Evolutionary conservation across 805 yeast genomes (phyloP), one percentile per base, ranked within the genome.

Genomic region (Candida palmyrensis): DNA sequence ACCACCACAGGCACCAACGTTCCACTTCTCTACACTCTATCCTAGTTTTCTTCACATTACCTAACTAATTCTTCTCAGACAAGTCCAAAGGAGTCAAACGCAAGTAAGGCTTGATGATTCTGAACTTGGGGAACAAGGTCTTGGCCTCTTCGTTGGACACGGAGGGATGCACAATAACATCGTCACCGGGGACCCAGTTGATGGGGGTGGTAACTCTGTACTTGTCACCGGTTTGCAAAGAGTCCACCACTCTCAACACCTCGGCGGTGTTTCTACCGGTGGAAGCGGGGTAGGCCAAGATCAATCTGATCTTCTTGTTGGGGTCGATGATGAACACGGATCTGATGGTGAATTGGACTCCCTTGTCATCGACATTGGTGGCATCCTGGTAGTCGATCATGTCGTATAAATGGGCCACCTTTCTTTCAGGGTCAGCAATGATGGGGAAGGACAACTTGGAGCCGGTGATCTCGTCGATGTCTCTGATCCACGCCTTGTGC

Each of bases 101-200:
- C 62, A 88, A 74, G 77, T 88, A 88, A 42, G 96, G 95, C 74
- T 85, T 88, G 61, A 88, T 79, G 56, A 78, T 82, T 56, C 75
- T 77, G 71, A 87, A 86, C 44, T 80, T 78, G 45, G 95, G 95
- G 65, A 84, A 88, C 66, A 85, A 84, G 50, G 75, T 75, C 54
- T 68, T 68, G 25, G 85, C 86, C 43, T 68, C 77, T 21, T 68
- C 76, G 48, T 79, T 73, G 12, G 75, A 62, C 20, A 79, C 77
- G 23, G 73, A 62, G 32, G 86, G 85, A 34, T 81, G 84, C 39
- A 81, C 77, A 44, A 81, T 79, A 29, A 80, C 86, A 56, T 81
- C 86, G 40, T 79, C 77, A 41, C 86, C 87, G 26, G 73, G 76
- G 42, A 73, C 72, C 88, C 87, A 80, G 64, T 80, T 75, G 37